These are phyloP conservation scores for Skeletonema costatum DNA, from an alignment of 108 stramenopile species.

Conservation along the genomic window DNA sequence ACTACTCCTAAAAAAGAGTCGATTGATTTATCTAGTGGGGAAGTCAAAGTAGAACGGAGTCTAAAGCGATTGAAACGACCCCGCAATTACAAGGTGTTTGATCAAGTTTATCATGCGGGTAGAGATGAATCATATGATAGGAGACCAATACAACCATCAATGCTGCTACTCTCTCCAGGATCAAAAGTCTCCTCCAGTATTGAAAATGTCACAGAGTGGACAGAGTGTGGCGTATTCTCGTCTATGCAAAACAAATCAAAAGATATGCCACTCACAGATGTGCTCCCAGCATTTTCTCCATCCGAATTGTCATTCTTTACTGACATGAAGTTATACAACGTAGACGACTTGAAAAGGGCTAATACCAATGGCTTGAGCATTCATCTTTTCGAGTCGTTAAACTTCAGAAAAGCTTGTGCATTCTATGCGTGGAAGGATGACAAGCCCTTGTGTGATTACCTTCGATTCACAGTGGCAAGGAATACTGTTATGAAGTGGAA, in stretches of 20 bases:
- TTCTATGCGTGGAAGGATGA: constrained; percentile 20
- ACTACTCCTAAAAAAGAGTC: not conserved
- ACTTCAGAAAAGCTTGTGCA: constrained; percentile 24
- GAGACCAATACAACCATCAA: not conserved
- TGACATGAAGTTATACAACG: not conserved
- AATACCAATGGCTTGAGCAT: not conserved
- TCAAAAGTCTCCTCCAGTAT: not conserved
- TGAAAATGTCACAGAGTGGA: not conserved
- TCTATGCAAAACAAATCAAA: not conserved
- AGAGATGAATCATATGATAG: not conserved
- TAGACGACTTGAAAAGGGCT: constrained; percentile 9
- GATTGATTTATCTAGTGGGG: not conserved
- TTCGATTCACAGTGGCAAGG: not conserved
- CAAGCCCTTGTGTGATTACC: not conserved
- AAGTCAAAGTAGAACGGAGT: not conserved
- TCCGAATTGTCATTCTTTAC: not conserved
- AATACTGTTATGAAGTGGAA: constrained; percentile 16
- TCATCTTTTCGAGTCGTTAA: constrained; percentile 7
- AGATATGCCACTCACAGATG: not conserved
- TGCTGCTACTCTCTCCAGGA: not conserved
- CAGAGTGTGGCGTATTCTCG: not conserved
- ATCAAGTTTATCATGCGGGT: not conserved
- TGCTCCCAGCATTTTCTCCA: not conserved
- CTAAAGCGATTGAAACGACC: not conserved
- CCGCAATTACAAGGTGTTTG: not conserved